Conservation (phyloP, 2,329 filamentous ascomycete genomes). For the Pseudogymnoascus sp. region DNA sequence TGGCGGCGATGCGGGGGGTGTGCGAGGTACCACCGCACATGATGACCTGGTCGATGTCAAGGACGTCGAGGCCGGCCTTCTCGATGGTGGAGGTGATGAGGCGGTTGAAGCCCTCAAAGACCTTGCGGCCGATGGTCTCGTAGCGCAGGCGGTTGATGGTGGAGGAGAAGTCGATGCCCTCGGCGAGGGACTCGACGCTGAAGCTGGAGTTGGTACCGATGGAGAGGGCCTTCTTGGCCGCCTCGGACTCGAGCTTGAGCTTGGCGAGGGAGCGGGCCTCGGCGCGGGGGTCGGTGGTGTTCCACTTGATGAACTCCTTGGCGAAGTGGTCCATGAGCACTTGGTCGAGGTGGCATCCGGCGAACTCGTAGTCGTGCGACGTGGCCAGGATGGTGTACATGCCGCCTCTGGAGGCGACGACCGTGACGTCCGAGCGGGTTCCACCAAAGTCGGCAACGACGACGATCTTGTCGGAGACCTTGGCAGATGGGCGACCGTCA, state of each 20-base stretch:
- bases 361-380: constrained; percentile 89
- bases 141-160: constrained; percentile 91
- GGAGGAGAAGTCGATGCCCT: constrained; percentile 82
- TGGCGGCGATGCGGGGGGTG: constrained; percentile 83
- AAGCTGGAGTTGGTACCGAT: constrained; percentile 83
- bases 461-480: constrained; percentile 74
- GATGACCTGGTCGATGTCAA: constrained; percentile 92
- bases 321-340: constrained; percentile 92
- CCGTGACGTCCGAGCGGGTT: constrained; percentile 82
- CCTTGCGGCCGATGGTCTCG: constrained; percentile 78
- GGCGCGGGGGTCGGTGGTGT: constrained; percentile 71
- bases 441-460: constrained; percentile 91
- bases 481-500: constrained; percentile 71
- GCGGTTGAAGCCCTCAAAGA: constrained; percentile 80
- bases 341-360: constrained; percentile 77
- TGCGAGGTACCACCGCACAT: constrained; percentile 87
- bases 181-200: constrained; percentile 82
- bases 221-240: constrained; percentile 84
- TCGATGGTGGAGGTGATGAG: constrained; percentile 77
- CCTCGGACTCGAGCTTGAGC: constrained; percentile 83
- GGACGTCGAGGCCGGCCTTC: constrained; percentile 84
- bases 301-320: constrained; percentile 98
- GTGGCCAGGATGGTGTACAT: constrained; percentile 95
- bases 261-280: constrained; percentile 80
- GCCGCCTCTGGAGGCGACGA: constrained; percentile 83